A percentile compares a stretch with the other conserved stretches of the same genome.
Conservation (phyloP, 148 eudicot species). For the Linanthus parryae region DNA sequence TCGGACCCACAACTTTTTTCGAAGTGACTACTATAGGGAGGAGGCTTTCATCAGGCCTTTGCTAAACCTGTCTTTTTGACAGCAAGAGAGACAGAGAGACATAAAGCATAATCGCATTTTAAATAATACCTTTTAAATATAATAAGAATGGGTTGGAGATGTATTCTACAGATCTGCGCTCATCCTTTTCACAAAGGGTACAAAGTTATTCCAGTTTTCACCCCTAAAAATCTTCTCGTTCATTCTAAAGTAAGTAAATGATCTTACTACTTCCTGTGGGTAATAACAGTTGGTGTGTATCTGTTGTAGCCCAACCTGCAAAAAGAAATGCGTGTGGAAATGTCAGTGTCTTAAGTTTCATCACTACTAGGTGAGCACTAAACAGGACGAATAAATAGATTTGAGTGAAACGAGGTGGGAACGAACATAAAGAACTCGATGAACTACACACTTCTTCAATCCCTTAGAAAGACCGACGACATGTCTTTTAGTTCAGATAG, state of each 20-base stretch:
- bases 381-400: too few species aligned
- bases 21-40: too few species aligned
- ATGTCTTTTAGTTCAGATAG: too few species aligned
- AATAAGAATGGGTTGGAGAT: background rate
- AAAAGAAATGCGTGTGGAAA: conserved; percentile 4
- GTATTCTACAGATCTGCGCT: conserved; percentile 23
- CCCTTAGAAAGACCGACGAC: too few species aligned
- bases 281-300: conserved; percentile 48
- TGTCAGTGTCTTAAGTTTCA: too few species aligned
- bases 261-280: conserved; percentile 35
- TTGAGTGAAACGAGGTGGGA: too few species aligned
- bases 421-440: too few species aligned
- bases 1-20: too few species aligned
- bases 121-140: background rate
- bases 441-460: too few species aligned
- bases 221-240: conserved; percentile 38
- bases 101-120: too few species aligned
- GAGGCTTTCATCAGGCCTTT: conserved; percentile 1
- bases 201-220: conserved; percentile 56
- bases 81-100: background rate
- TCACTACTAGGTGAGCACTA: too few species aligned
- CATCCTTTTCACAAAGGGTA: conserved; percentile 51
- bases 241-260: conserved; percentile 58
- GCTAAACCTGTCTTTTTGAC: background rate
- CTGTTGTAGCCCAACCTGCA: conserved; percentile 47